A percentile compares a stretch with the other conserved stretches of the same genome.
phyloP scores from a whole-genome alignment of 192 early-diverging fungal genomes.

The Coemansia sp. region DNA sequence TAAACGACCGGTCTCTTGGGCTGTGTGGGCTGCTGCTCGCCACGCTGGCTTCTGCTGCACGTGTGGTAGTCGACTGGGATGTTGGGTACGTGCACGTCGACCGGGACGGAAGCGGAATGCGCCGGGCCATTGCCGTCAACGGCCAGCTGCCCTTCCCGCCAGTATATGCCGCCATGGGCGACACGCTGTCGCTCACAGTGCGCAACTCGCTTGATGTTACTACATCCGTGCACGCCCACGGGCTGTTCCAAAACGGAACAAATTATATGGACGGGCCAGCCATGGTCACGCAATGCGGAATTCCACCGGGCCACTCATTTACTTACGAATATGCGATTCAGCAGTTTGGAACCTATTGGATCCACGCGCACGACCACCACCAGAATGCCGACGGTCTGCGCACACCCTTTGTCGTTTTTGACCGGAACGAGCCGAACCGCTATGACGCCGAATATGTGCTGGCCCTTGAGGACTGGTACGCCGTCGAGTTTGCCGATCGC shows the following conservation, averaged over 20 bases:
- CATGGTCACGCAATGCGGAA: constrained; percentile 66
- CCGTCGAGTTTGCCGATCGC: constrained; percentile 7
- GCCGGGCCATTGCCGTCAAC: constrained; percentile 60
- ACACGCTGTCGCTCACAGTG: constrained; percentile 17
- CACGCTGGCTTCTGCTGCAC: background rate
- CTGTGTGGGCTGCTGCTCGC: background rate
- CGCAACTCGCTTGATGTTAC: constrained; percentile 50
- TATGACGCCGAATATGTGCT: constrained; percentile 64
- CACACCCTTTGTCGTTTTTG: constrained; percentile 61
- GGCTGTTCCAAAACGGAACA: constrained; percentile 65
- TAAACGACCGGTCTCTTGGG: no score
- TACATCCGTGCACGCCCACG: constrained; percentile 68
- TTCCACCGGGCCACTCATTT: constrained; percentile 56
- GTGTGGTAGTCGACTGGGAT: constrained; percentile 52
- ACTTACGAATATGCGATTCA: constrained; percentile 57
- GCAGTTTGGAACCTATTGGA: constrained; percentile 71
- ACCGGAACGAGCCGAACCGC: constrained; percentile 38
- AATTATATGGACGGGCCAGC: constrained; percentile 62
- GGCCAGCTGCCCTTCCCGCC: constrained; percentile 51
- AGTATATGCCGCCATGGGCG: constrained; percentile 6
- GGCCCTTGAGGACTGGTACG: constrained; percentile 66
- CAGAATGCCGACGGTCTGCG: constrained; percentile 78
- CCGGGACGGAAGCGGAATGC: constrained; percentile 56
- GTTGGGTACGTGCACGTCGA: constrained; percentile 55
- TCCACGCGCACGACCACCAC: constrained; percentile 59